Evolutionary conservation across 257 asterid species (phyloP), one percentile per base, ranked within the genome.

Genomic region (Capsicum chinense): DNA sequence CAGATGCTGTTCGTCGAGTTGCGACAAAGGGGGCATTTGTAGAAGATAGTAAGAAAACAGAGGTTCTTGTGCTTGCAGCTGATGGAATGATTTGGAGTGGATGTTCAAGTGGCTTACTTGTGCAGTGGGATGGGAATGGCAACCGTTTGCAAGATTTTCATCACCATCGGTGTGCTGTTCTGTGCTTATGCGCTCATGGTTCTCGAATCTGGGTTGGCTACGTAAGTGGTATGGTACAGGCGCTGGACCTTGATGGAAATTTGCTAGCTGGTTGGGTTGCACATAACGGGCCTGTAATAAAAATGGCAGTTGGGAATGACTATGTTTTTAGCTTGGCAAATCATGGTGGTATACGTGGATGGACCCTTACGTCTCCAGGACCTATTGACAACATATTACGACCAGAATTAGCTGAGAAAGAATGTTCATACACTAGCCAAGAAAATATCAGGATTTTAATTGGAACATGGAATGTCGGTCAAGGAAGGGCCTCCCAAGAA

Each of bases 401-500:
- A 76, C 88, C 87, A 9, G 93, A 90, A 67, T 81, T 97, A 83
- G 89, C 97, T 2, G 89, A 86, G 21, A 89, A 88, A 87, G 98
- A 93, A 85, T 67, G 83, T 44, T 66, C 79, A 85, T 95, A 92
- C 84, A 97, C 95, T 0, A 88, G 88, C 88, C 86, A 83, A 7
- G 91, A 92, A 87, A 92, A 91, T 56, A 19, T 93, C 33, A 90
- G 88, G 83, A 88, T 97, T 79, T 85, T 97, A 82, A 91, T 93
- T 19, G 99, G 99, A 26, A 92, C 99, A 5, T 97, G 99, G 99
- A 97, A 97, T 89, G 99, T 97, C 80, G 97, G 98, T 79, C 99
- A 97, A 87, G 99, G 98, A 84, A 90, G 97, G 85, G 97, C 97
- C 74, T 93, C 99, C 47, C 97, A 91, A 64, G 98, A 92, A 63